Base-by-base conservation (phyloP, 129 eudicot species). In the Artemisia argyi region DNA sequence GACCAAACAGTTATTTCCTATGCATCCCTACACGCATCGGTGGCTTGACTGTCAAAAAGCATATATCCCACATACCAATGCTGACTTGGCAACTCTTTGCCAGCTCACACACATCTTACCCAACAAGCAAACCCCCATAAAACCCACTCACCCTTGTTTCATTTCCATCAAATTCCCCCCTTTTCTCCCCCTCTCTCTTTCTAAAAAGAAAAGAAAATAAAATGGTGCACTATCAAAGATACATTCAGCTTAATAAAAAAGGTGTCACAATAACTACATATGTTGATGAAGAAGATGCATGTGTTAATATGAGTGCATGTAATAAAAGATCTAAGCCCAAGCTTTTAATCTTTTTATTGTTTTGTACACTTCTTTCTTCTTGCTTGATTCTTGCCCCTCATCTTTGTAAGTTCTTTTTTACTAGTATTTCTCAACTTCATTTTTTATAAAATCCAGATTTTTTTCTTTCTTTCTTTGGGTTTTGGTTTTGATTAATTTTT, bases 241-340 rank as follows among this genome's bases (percentile, higher is more conserved):
- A 64, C 26, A 42, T 78, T 66, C 86, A 78, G 49, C 72, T 81
- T 0, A 85, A 81, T 0, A 85, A 81, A 77, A 90, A 88, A 78
- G 82, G 74, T 67, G 80, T 76, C 14, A 78, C 79, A 13, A 69
- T 72, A 46, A 46, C 65, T 44, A 11, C 48, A 14, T 76, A 61
- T 69, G 73, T 75, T 76, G 90, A 78, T 72, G 94, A 85, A 64
- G 95, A 87, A 78, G 87, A 85, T 71, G 82, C 82, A 26, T 78
- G 82, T 71, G 73, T 78, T 71, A 68, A 78, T 20, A 26, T 78
- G 68, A 71, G 77, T 71, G 77, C 68, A 1, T 61, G 65, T 59
- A 78, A 69, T 61, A 90, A 81, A 67, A 73, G 56, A 77, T 55
- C 83, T 51, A 90, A 83, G 48, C 97, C 97, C 48, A 87, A 75